A percentile compares a stretch with the other conserved stretches of the same genome.
Evolutionary conservation across 78 protist genomes (phyloP).

Genomic region (Carpediemonas membranifera): DNA sequence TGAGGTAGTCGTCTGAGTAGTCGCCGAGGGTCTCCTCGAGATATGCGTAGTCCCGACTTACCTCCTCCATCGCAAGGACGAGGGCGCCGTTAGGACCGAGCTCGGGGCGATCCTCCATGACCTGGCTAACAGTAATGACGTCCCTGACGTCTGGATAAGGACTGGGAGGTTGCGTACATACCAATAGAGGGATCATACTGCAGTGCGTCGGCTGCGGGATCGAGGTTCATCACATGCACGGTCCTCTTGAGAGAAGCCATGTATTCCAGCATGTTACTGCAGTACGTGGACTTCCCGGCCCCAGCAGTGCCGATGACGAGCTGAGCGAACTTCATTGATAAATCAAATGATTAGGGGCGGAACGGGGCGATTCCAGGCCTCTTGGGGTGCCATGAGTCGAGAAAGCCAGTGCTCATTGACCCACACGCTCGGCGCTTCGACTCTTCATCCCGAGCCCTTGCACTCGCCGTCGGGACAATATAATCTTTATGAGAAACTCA

Average conservation of each 20-base stretch:
- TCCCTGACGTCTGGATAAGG: constrained; percentile 88
- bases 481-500: too few relatives aligned
- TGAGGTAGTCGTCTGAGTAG: constrained; percentile 77
- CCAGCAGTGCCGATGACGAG: constrained; percentile 96
- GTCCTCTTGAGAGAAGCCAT: constrained; percentile 41
- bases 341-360: too few relatives aligned
- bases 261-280: constrained; percentile 55
- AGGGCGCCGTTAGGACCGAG: constrained; percentile 96
- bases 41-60: constrained; percentile 65
- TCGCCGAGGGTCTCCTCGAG: constrained; percentile 69
- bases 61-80: constrained; percentile 79
- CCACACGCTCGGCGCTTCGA: too few relatives aligned
- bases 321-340: constrained; percentile 61
- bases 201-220: constrained; percentile 90
- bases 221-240: constrained; percentile 83
- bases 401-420: too few relatives aligned
- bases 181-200: constrained; percentile 43
- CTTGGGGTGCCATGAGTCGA: too few relatives aligned
- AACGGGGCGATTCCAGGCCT: too few relatives aligned
- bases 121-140: constrained; percentile 71
- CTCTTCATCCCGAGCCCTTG: too few relatives aligned
- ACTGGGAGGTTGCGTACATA: too few relatives aligned
- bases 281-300: constrained; percentile 85
- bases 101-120: constrained; percentile 62
- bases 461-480: too few relatives aligned